Base-by-base conservation (phyloP, 305 asterid species). In the Plantago rigida region DNA sequence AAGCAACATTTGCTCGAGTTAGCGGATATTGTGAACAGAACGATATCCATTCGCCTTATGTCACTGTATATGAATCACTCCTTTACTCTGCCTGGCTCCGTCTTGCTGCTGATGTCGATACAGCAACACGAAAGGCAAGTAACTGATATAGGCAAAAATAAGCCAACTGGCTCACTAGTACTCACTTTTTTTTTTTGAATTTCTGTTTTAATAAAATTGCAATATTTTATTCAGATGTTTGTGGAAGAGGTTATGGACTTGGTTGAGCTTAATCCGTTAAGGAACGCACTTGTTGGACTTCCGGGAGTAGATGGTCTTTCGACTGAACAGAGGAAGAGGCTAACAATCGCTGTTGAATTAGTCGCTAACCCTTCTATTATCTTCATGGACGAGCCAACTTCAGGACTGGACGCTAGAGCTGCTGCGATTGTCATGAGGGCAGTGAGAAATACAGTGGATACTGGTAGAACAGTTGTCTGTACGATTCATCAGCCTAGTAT, bases 381-480 rank as follows among this genome's bases (percentile, higher is more conserved):
- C 65, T 87, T 87, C 51, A 86, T 88, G 96, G 96, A 88, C 42
- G 97, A 89, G 74, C 97, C 97, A 0, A 89, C 97, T 0, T 84
- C 96, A 9, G 94, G 95, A 11, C 96, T 89, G 31, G 96, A 89
- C 71, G 96, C 96, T 9, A 76, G 96, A 77, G 96, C 96, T 51
- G 96, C 96, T 66, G 96, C 96, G 13, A 84, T 89, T 53, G 95
- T 89, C 53, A 86, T 89, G 97, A 85, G 97, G 9, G 79, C 95
- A 1, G 95, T 89, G 28, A 82, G 95, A 64, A 88, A 88, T 66
- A 88, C 96, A 0, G 96, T 88, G 63, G 95, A 88, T 62, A 88
- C 94, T 6, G 96, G 96, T 5, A 72, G 96, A 51, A 88, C 97
- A n/a, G 94, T 89, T 4, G 93, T 89, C 70, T 87, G 97, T 69